Conservation (phyloP, 352 stramenopile genomes). For the Globisporangium parvum region DNA sequence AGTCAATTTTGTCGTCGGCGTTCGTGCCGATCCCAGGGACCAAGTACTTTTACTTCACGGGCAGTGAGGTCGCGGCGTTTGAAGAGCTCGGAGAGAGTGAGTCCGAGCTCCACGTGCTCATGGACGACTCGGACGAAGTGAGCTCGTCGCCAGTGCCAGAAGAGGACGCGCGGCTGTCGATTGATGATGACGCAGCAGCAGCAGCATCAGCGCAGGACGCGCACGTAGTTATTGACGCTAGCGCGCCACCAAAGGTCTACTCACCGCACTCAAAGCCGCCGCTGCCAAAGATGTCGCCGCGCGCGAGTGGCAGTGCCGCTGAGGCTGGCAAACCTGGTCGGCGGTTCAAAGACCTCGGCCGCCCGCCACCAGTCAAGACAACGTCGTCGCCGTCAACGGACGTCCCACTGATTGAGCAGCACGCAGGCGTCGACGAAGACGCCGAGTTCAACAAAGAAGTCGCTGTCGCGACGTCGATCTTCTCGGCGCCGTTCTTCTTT, state of each 20-base stretch:
- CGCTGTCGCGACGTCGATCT: constrained; percentile 70
- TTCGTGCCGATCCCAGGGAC: constrained; percentile 66
- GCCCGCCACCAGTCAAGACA: constrained; percentile 23
- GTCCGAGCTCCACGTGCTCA: constrained; percentile 54
- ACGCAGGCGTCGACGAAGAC: constrained; percentile 54
- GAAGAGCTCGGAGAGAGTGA: constrained; percentile 55
- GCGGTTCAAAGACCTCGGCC: constrained; percentile 8
- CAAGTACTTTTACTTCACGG: constrained; percentile 83
- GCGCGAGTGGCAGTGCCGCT: neutral
- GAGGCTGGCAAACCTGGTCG: constrained; percentile 2
- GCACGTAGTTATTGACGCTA: neutral
- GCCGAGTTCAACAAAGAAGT: constrained; percentile 83
- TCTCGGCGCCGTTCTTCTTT: constrained; percentile 83
- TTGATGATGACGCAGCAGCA: constrained; percentile 1
- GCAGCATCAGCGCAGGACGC: neutral
- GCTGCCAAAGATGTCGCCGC: constrained; percentile 8
- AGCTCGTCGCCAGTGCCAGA: constrained; percentile 21
- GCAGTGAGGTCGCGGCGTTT: constrained; percentile 46
- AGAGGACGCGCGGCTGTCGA: constrained; percentile 1
- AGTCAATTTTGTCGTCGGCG: constrained; percentile 47
- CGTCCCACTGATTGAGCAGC: constrained; percentile 21
- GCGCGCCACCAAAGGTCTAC: constrained; percentile 2
- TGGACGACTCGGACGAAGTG: constrained; percentile 50
- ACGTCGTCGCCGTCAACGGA: constrained; percentile 20
- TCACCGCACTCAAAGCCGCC: constrained; percentile 13